Conservation (phyloP, 495 filamentous ascomycete species). For the Xylaria sp. region DNA sequence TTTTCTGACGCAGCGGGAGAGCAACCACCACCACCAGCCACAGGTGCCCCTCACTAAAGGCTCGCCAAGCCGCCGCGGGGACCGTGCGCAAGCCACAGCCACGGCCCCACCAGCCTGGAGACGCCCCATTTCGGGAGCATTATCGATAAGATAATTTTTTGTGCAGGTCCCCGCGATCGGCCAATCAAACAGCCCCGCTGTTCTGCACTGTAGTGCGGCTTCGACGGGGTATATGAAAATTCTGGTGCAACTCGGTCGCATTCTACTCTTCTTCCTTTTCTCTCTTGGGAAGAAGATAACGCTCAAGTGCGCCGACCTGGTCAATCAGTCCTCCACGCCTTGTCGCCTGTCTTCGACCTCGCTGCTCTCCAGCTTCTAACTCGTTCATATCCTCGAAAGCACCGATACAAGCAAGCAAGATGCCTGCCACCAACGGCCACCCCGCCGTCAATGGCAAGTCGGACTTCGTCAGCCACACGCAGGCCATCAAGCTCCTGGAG, state of each 20-base stretch:
- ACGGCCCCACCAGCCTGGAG: no score
- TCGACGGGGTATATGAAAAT: constrained; percentile 22
- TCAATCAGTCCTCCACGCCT: constrained; percentile 40
- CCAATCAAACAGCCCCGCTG: constrained; percentile 19
- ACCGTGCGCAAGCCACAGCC: not conserved
- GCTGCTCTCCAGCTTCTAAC: constrained; percentile 26
- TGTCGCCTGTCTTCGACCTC: constrained; percentile 49
- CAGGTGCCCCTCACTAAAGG: not conserved
- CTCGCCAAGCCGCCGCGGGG: not conserved
- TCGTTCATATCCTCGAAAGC: constrained; percentile 29
- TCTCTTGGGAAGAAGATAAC: constrained; percentile 65
- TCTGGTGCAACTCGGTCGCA: constrained; percentile 29
- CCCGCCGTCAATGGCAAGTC: constrained; percentile 43
- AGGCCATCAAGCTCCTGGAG: constrained; percentile 78
- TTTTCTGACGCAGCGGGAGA: constrained; percentile 31
- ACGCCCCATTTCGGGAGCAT: not conserved
- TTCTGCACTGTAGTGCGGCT: not conserved
- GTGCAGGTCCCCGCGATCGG: not conserved
- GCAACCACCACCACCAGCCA: constrained; percentile 33
- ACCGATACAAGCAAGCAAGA: constrained; percentile 58
- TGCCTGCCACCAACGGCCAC: constrained; percentile 76
- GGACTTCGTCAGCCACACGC: constrained; percentile 57
- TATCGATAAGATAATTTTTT: constrained; percentile 18
- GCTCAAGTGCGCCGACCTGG: constrained; percentile 59
- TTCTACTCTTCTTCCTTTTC: constrained; percentile 56